Conservation (phyloP, 345 rosid genomes). For the Murraya paniculata region DNA sequence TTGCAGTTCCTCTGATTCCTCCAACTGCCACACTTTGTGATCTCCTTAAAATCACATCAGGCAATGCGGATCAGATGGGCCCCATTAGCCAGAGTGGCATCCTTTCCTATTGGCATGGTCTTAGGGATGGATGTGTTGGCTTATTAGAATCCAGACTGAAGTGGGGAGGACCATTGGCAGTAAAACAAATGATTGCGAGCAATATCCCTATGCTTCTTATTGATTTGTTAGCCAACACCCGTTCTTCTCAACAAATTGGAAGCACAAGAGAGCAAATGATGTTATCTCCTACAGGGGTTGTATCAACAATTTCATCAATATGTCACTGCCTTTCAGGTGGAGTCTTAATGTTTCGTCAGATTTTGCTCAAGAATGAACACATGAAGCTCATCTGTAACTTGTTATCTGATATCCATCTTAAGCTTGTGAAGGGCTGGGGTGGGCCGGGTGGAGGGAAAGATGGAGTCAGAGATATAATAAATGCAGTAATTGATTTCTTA, state of each 20-base stretch:
- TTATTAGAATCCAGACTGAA: slow-evolving; percentile 77
- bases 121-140: slow-evolving; percentile 90
- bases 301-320: slow-evolving; percentile 85
- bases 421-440: slow-evolving; percentile 79
- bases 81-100: slow-evolving; percentile 24
- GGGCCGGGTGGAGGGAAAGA: slow-evolving; percentile 93
- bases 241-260: slow-evolving; percentile 40
- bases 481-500: slow-evolving; percentile 73
- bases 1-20: slow-evolving; percentile 87
- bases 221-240: slow-evolving; percentile 52
- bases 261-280: slow-evolving; percentile 42
- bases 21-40: slow-evolving; percentile 74
- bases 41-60: slow-evolving; percentile 54
- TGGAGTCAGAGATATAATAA: slow-evolving; percentile 74
- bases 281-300: slow-evolving; percentile 80
- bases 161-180: slow-evolving; percentile 83
- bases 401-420: slow-evolving; percentile 73
- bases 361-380: slow-evolving; percentile 59
- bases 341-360: slow-evolving; percentile 66
- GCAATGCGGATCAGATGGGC: slow-evolving; percentile 36
- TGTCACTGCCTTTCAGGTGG: slow-evolving; percentile 86
- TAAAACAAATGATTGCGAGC: slow-evolving; percentile 82
- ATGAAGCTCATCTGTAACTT: slow-evolving; percentile 56
- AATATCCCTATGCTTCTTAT: slow-evolving; percentile 76
- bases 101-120: slow-evolving; percentile 85